These are phyloP conservation scores for Pelargonium australe DNA, from an alignment of 441 rosid species.

Conservation along the genomic window DNA sequence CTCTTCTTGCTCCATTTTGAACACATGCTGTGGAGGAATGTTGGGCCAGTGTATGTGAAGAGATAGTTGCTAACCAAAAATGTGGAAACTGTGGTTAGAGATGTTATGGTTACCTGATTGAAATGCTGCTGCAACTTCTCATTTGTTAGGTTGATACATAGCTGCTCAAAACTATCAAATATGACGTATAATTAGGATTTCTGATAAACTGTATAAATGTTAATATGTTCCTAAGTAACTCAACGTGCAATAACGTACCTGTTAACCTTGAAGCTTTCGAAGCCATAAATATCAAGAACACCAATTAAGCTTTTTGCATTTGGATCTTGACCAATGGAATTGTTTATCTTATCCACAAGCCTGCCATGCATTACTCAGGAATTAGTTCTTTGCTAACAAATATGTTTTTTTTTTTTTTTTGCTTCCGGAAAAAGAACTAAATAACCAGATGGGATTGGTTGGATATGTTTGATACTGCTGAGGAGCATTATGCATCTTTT, in stretches of 20 bases:
- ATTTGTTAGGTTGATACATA: slow-evolving; percentile 97
- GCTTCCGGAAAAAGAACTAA: neutral
- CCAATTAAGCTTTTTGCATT: slow-evolving; percentile 85
- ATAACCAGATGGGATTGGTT: neutral
- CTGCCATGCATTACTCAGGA: slow-evolving; percentile 34
- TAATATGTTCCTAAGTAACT: slow-evolving; percentile 3
- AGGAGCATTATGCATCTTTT: neutral
- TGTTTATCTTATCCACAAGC: slow-evolving; percentile 93
- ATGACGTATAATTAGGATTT: slow-evolving; percentile 7
- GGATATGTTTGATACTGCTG: too few relatives aligned
- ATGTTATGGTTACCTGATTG: slow-evolving; percentile 62
- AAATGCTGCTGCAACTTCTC: slow-evolving; percentile 99
- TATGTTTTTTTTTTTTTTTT: neutral
- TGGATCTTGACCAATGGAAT: slow-evolving; percentile 97
- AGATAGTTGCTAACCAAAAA: slow-evolving; percentile 10
- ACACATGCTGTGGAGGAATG: slow-evolving; percentile 75
- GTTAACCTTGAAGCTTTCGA: slow-evolving; percentile 95
- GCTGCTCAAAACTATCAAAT: slow-evolving; percentile 81
- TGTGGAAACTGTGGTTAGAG: slow-evolving; percentile 4
- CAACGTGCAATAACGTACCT: slow-evolving; percentile 39
- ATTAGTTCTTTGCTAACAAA: slow-evolving; percentile 1
- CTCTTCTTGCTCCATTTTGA: slow-evolving; percentile 99
- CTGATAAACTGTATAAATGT: slow-evolving; percentile 8
- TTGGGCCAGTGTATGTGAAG: slow-evolving; percentile 16
- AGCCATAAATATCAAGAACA: slow-evolving; percentile 98